Evolutionary conservation across 495 filamentous ascomycete genomes (phyloP), one percentile per base, ranked within the genome.

Genomic region (Aspergillus leporis): DNA sequence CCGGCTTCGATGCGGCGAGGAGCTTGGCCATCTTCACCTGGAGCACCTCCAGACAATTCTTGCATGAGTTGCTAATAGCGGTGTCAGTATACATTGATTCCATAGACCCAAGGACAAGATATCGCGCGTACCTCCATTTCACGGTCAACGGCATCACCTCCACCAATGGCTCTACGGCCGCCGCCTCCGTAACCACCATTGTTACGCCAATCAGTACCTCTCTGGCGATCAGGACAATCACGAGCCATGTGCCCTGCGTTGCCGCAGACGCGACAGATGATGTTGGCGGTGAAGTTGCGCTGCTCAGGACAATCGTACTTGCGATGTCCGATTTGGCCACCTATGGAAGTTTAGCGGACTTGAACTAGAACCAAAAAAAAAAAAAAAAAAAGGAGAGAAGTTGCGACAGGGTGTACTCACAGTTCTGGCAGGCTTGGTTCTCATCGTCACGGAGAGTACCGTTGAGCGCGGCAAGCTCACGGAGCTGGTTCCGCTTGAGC

Each of bases 361-460:
- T 25, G n/a, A n/a, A n/a, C n/a, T n/a, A n/a, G n/a, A 18, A 46
- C 0, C 59, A 50, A 10, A 56, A 60, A 28, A 19, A 34, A 10
- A n/a, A n/a, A n/a, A n/a, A n/a, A n/a, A n/a, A n/a, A n/a, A n/a
- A n/a, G n/a, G n/a, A n/a, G n/a, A n/a, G n/a, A n/a, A n/a, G n/a
- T n/a, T 16, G 16, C 16, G 16, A 30, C 25, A 43, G 43, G 40
- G 31, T 40, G 53, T 41, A 74, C 84, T 73, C 78, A 85, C 95
- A 99, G 81, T 99, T 99, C 78, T 98, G 95, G 79, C 95, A 99
- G 59, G 94, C 93, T 73, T 98, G 94, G 76, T 98, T 98, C 74
- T 98, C 94, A 66, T 98, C 94, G 67, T 98, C 94, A 74, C 94
- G 92, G 23, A 98, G 86, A 36, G 94, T 98, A 81, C 94, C 94